Base-by-base conservation (phyloP, 1,284 basidiomycete species). In the Apiotrichum gracile region DNA sequence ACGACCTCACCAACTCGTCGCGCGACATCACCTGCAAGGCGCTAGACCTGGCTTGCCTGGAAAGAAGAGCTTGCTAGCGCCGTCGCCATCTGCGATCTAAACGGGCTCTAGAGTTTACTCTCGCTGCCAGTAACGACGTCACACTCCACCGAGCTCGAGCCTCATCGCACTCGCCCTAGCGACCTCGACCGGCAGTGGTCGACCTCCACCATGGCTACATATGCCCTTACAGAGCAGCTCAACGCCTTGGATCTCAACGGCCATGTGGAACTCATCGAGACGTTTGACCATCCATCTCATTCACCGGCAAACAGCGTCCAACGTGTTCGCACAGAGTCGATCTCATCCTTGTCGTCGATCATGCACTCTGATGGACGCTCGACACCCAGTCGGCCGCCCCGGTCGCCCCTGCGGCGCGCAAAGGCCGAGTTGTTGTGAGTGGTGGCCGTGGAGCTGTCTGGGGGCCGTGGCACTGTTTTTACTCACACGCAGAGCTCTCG, bases 261-360 rank as follows among this genome's bases (percentile, higher is more conserved):
- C 27, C 43, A 21, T n/a, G 33, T 37, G 4, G n/a, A 34, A 5
- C 16, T 10, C n/a, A 2, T 26, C 31, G 43, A 26, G 8, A 6
- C 45, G 33, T 9, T 35, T 4, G 27, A 8, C 19, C 8, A 19
- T 13, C 27, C 43, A 13, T 19, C 43, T 13, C 29, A 31, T 7
- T 45, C 43, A 19, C 9, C 27, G 6, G 22, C 21, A 4, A 33
- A 29, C 4, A 34, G 29, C 26, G 4, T 3, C 5, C 19, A 22
- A 10, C 41, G 41, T 9, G 21, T 14, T 5, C 43, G 43, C 12
- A 26, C 17, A 34, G 35, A 27, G 12, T 46, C 44, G 31, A 26
- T 37, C 21, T 54, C 59, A 16, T 61, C 59, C 7, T 37, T 47
- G 25, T 40, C 55, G 5, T 49, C 55, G 5, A 22, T 26, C 14